A percentile compares a stretch with the other conserved stretches of the same genome.
These are phyloP conservation scores for Cydonia oblonga DNA, from an alignment of 331 rosid genomes.

Conservation along the genomic window DNA sequence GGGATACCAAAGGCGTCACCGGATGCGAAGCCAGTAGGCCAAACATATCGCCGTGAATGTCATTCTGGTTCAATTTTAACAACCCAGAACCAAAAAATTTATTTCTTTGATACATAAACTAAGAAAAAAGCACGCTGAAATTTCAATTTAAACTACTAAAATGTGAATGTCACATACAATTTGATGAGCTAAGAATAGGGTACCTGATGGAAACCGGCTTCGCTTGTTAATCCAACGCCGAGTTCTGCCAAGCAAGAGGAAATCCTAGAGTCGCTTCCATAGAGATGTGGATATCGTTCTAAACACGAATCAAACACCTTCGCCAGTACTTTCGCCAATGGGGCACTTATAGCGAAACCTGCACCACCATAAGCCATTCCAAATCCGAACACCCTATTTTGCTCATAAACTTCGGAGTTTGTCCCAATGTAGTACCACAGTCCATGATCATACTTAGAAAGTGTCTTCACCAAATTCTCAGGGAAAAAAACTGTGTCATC, in stretches of 20 bases:
- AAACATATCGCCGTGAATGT: conserved; percentile 56
- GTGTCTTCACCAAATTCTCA: conserved; percentile 66
- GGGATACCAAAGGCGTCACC: conserved; percentile 52
- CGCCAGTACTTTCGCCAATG: conserved; percentile 49
- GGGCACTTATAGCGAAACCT: conserved; percentile 72
- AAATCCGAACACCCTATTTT: conserved; percentile 47
- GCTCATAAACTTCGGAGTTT: conserved; percentile 61
- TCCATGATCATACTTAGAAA: conserved; percentile 67
- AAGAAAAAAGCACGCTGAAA: background rate
- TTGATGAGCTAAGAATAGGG: background rate
- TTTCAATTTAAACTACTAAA: background rate
- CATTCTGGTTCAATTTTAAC: conserved; percentile 35
- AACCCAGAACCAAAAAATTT: background rate
- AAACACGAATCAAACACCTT: conserved; percentile 72
- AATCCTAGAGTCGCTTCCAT: conserved; percentile 80
- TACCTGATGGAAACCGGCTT: conserved; percentile 92
- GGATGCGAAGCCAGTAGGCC: conserved; percentile 89
- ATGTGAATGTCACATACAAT: background rate
- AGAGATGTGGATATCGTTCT: conserved; percentile 74
- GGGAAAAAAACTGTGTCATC: conserved; percentile 81
- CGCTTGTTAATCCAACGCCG: conserved; percentile 69
- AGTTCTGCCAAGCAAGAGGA: conserved; percentile 71
- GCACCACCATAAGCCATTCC: conserved; percentile 92
- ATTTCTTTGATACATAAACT: background rate
- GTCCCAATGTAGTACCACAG: conserved; percentile 82